These are phyloP conservation scores for Eryngium alpinum DNA, from an alignment of 140 eudicot genomes.

Conservation along the genomic window DNA sequence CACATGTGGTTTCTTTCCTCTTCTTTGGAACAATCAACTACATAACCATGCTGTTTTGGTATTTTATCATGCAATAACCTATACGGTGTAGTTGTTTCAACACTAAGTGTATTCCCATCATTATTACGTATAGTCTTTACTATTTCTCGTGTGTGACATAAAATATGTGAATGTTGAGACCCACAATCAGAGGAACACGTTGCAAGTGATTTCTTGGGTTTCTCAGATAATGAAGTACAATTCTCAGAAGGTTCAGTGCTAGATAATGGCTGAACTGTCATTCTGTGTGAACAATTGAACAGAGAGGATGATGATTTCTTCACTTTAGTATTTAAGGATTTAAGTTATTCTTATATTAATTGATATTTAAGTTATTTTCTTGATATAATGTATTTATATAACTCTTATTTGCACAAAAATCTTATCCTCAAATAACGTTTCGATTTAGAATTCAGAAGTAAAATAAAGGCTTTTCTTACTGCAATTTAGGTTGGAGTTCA, in stretches of 20 bases:
- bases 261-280: conserved; percentile 26
- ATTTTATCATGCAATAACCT: conserved; percentile 15
- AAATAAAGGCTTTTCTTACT: too few relatives aligned
- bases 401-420: too few relatives aligned
- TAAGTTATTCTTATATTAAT: too few relatives aligned
- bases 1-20: conserved; percentile 14
- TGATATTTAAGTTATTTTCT: too few relatives aligned
- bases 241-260: conserved; percentile 33
- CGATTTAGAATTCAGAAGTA: too few relatives aligned
- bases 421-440: too few relatives aligned
- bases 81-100: conserved; percentile 26
- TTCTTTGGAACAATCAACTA: conserved; percentile 20
- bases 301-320: conserved; percentile 51
- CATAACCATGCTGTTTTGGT: background rate
- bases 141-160: conserved; percentile 37
- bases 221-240: conserved; percentile 23
- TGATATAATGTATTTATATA: too few relatives aligned
- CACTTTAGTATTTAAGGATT: too few relatives aligned
- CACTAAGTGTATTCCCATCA: conserved; percentile 73
- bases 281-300: conserved; percentile 56
- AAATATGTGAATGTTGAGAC: conserved; percentile 32
- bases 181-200: conserved; percentile 46
- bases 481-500: too few relatives aligned
- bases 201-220: conserved; percentile 27
- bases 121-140: conserved; percentile 55